Evolutionary conservation across 192 early-diverging fungal genomes (phyloP).

Genomic region (Backusella macrospora): DNA sequence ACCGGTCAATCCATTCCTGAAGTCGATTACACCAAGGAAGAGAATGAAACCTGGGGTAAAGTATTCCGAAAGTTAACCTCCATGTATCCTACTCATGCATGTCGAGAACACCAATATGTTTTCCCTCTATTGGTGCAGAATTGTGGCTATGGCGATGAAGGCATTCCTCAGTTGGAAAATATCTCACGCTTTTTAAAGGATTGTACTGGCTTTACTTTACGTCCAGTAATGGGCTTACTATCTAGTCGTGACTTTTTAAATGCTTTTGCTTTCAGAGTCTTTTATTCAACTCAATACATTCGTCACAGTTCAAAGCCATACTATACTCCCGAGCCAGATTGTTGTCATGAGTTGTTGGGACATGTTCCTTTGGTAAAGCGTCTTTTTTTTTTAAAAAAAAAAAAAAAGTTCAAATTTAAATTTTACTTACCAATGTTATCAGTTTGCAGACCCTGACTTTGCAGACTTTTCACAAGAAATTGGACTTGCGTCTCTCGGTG

Average conservation of each 20-base stretch:
- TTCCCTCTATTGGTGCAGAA: conserved; percentile 90
- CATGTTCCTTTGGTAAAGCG: conserved; percentile 67
- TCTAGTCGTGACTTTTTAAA: conserved; percentile 95
- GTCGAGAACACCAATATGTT: conserved; percentile 89
- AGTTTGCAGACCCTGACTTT: conserved; percentile 87
- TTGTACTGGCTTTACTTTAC: conserved; percentile 92
- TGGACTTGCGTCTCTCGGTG: conserved; percentile 90
- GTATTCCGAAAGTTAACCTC: conserved; percentile 74
- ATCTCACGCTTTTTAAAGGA: conserved; percentile 92
- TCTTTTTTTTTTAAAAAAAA: background rate
- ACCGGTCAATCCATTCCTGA: conserved; percentile 79
- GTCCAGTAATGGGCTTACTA: conserved; percentile 93
- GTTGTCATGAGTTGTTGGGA: conserved; percentile 95
- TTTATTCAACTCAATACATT: conserved; percentile 97
- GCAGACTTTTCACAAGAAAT: conserved; percentile 95
- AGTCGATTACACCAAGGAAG: conserved; percentile 79
- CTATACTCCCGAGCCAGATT: conserved; percentile 94
- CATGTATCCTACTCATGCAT: conserved; percentile 86
- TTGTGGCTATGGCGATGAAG: conserved; percentile 82
- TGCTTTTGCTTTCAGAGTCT: conserved; percentile 94
- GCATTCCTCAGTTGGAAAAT: conserved; percentile 89
- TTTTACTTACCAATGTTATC: conserved; percentile 12
- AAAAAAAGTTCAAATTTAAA: background rate
- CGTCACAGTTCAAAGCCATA: conserved; percentile 89
- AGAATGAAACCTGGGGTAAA: conserved; percentile 83